Conservation (phyloP, 2,329 filamentous ascomycete species). For the Chrysosporium keratinophilum region DNA sequence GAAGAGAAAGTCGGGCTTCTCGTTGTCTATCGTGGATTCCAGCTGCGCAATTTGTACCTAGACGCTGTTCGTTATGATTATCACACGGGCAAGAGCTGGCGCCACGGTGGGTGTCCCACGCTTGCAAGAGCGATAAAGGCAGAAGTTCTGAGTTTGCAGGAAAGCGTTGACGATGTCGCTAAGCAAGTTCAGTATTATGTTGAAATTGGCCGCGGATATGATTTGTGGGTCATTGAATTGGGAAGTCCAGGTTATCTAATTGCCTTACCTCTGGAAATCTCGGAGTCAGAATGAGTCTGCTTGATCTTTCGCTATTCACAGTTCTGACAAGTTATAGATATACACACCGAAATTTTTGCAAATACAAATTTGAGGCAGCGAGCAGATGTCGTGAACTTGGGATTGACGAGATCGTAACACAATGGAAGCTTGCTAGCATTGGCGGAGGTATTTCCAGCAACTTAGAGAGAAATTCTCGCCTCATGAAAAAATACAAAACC, state of each 20-base stretch:
- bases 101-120: background rate
- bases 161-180: background rate
- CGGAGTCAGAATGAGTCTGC: conserved; percentile 5
- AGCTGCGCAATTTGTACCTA: conserved; percentile 1
- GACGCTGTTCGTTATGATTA: background rate
- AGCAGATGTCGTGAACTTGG: background rate
- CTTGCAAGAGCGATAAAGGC: conserved; percentile 1
- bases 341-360: too few species aligned
- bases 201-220: conserved; percentile 8
- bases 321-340: background rate
- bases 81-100: background rate
- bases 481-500: too few species aligned
- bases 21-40: conserved; percentile 4
- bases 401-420: background rate
- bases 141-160: background rate
- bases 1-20: too few species aligned
- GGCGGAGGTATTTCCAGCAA: too few species aligned
- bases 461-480: too few species aligned
- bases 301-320: background rate
- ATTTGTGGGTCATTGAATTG: conserved; percentile 5
- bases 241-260: conserved; percentile 6
- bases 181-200: conserved; percentile 3
- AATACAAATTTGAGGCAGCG: background rate
- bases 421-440: background rate
- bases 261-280: conserved; percentile 7